Conservation (phyloP, 768 basidiomycete species). For the Mycena polygramma region DNA sequence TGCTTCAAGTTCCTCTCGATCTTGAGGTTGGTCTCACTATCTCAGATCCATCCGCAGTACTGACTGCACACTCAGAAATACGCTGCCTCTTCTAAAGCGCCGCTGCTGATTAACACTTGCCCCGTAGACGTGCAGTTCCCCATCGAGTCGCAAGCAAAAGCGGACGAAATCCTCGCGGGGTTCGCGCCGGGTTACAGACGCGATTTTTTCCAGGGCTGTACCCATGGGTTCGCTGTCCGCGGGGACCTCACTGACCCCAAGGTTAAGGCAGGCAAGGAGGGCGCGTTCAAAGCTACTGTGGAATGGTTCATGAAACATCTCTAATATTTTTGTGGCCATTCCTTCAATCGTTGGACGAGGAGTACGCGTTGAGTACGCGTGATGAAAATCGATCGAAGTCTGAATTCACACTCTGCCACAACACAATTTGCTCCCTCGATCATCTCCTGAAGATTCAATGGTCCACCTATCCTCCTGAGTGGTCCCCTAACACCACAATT, state of each 20-base stretch:
- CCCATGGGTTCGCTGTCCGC: slow-evolving; percentile 1
- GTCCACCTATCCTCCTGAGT: too few species aligned
- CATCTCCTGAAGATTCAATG: too few species aligned
- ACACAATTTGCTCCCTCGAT: too few species aligned
- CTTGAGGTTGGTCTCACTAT: slow-evolving; percentile 37
- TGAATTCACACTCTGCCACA: too few species aligned
- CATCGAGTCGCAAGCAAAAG: neutral
- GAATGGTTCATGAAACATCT: neutral
- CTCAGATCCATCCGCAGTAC: neutral
- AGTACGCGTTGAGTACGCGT: too few species aligned
- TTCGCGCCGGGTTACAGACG: neutral
- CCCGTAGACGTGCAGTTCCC: neutral
- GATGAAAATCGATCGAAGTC: too few species aligned
- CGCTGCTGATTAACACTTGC: neutral
- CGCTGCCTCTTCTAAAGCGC: neutral
- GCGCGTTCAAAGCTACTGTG: neutral
- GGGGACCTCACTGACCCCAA: neutral
- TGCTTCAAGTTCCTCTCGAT: slow-evolving; percentile 47
- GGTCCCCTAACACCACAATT: too few species aligned
- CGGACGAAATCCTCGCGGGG: neutral
- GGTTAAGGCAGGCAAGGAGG: neutral
- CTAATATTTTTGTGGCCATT: neutral
- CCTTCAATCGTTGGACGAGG: too few species aligned
- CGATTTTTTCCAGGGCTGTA: neutral
- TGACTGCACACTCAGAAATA: neutral